Conservation (phyloP, 306 rosid genomes). For the Inga oerstediana region DNA sequence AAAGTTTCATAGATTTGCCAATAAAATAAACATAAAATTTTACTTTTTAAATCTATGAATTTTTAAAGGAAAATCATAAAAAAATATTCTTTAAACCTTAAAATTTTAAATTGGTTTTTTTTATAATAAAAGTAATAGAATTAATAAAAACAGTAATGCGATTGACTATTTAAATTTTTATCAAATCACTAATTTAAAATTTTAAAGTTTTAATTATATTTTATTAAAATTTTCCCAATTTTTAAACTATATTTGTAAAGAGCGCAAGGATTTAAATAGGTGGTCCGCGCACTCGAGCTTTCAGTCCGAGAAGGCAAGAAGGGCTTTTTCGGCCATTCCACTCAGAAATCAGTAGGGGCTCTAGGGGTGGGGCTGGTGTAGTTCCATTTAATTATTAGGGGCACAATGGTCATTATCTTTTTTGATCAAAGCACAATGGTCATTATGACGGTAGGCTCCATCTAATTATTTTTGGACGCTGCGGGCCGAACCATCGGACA, state of each 20-base stretch:
- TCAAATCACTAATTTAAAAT: no score
- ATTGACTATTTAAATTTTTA: no score
- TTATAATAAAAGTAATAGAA: no score
- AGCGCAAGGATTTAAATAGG: background rate
- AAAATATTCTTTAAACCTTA: no score
- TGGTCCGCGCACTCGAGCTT: background rate
- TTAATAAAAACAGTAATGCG: no score
- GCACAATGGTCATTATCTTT: constrained; percentile 16
- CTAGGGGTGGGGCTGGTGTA: background rate
- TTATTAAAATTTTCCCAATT: no score
- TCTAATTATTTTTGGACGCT: background rate
- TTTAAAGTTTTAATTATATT: no score
- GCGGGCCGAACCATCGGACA: constrained; percentile 10
- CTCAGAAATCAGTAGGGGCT: background rate
- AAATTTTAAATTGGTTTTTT: no score
- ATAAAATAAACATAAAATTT: no score
- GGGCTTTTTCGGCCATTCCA: constrained; percentile 48
- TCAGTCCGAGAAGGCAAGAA: constrained; percentile 31
- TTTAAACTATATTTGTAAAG: no score
- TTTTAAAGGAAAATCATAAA: no score
- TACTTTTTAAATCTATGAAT: no score
- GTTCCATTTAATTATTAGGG: background rate
- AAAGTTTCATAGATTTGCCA: background rate
- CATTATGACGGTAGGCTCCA: background rate
- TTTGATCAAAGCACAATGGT: constrained; percentile 27